Base-by-base conservation (phyloP, 2,329 filamentous ascomycete species). In the Sclerotinia glacialis region DNA sequence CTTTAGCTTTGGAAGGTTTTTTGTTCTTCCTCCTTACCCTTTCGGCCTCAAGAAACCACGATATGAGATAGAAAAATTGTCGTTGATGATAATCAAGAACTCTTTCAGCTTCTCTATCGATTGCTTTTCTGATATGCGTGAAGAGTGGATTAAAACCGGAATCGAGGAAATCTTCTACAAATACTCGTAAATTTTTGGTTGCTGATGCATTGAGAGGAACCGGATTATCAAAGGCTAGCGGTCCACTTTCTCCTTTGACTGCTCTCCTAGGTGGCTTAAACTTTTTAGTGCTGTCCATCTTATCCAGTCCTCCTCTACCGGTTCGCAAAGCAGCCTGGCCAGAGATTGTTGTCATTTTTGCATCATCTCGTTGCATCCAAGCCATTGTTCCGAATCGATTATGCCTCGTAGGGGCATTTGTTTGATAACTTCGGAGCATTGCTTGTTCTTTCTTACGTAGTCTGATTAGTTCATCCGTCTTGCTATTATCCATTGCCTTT, bases 361-460 rank as follows among this genome's bases (percentile, higher is more conserved):
- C 88, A 72, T 93, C 90, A 59, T 93, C 90, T 66, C 93, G 84
- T 79, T 96, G 92, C 47, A 99, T 87, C 93, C 94, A 98, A 44
- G 97, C 88, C 91, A 98, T 98, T 14, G 93, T 96, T 3, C 95
- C 95, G 74, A 98, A 99, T 44, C 95, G 86, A 72, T 93, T 96
- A 78, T 99, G 95, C 58, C 95, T 83, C 3, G 92, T 93, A 0
- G 93, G 91, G 3, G 90, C 91, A 74, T 88, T 88, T 72, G 88
- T 89, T 64, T 89, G 89, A 73, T 93, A 89, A 59, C 89, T 85
- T 72, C 89, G 87, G 65, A 92, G 83, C 87, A 96, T 91, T n/a
- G 88, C 86, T 2, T 88, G 88, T 78, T 99, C 95, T 74, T 95
- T 92, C 64, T 85, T 86, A 77, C 97, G 86, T 74, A 97, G 79